Base-by-base conservation (phyloP, 768 basidiomycete genomes). In the Pluteus cervinus region DNA sequence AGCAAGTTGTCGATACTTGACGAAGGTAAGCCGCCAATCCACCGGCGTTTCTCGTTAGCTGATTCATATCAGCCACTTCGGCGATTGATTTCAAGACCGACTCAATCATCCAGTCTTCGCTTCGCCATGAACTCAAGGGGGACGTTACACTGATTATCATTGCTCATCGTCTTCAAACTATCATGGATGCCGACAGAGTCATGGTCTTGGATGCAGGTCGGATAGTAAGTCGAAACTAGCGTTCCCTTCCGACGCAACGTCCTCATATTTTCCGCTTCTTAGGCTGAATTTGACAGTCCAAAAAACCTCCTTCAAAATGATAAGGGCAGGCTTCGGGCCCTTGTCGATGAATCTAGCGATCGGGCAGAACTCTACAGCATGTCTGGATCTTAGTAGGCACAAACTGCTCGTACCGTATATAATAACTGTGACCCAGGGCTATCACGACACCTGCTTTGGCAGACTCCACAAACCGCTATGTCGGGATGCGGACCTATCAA, bases 141-240 rank as follows among this genome's bases (percentile, higher is more conserved):
- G 70, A 73, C 8, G 74, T 81, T 0, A 81, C 87, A 14, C 79
- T 91, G 14, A 73, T 92, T 24, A 88, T 86, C 6, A 89, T 91
- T 40, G 89, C 89, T 3, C 88, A 89, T 61, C 66, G 84, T 10
- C 63, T 87, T 15, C 76, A 77, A 52, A 87, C 85, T 0, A 76
- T 87, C 39, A 76, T 88, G 44, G 79, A 88, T 55, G 76, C 86
- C 56, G 76, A 80, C 59, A 66, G 79, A 10, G 65, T 91, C 48
- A 65, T 72, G 48, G 81, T 89, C n/a, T 58, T 87, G 16, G 81
- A 79, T 37, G 68, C 72, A 12, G 88, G 88, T 2, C 66, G 71
- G 39, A 68, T 92, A 29, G 56, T 76, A 62, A 35, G 60, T 72
- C 56, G 5, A n/a, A n/a, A n/a, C n/a, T n/a, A n/a, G n/a, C n/a